phyloP scores from a whole-genome alignment of 2,329 filamentous ascomycete species.

The Huntiella savannae region DNA sequence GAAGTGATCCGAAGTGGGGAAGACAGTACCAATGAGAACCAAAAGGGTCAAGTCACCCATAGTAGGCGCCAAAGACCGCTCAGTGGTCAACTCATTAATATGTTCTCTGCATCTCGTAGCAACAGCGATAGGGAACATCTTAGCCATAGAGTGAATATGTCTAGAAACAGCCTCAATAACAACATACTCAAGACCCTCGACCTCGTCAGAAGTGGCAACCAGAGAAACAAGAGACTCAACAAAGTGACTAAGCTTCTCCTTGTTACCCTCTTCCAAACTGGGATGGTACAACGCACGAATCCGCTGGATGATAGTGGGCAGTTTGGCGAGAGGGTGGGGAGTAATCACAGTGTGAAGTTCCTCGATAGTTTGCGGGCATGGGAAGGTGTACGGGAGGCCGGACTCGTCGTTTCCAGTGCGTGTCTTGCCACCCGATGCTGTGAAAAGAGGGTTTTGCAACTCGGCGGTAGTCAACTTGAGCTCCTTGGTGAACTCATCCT shows the following conservation, averaged over 20 bases:
- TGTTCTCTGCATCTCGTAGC: slow-evolving; percentile 59
- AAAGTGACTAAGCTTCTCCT: slow-evolving; percentile 57
- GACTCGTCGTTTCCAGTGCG: slow-evolving; percentile 27
- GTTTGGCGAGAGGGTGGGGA: slow-evolving; percentile 40
- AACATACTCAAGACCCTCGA: slow-evolving; percentile 33
- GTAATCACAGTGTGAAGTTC: slow-evolving; percentile 53
- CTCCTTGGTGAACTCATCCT: slow-evolving; percentile 56
- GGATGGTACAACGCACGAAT: slow-evolving; percentile 87
- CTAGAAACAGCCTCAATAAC: slow-evolving; percentile 65
- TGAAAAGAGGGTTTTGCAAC: slow-evolving; percentile 32
- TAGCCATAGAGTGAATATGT: slow-evolving; percentile 82
- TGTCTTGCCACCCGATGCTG: slow-evolving; percentile 24
- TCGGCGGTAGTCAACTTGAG: slow-evolving; percentile 39
- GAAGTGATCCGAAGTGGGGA: slow-evolving; percentile 93
- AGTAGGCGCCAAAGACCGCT: slow-evolving; percentile 27
- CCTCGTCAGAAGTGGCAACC: slow-evolving; percentile 26
- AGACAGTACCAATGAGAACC: slow-evolving; percentile 66
- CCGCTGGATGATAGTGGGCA: slow-evolving; percentile 67
- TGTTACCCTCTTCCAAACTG: slow-evolving; percentile 68
- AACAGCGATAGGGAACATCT: slow-evolving; percentile 64
- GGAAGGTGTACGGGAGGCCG: slow-evolving; percentile 63
- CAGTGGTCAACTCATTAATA: slow-evolving; percentile 35
- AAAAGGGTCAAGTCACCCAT: slow-evolving; percentile 62
- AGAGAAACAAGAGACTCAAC: slow-evolving; percentile 46
- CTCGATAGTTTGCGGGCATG: slow-evolving; percentile 60